Percentiles rank a stretch among this genome's conserved stretches.
Evolutionary conservation across 2,329 filamentous ascomycete species (phyloP).

Genomic region (Clonostachys rosea): DNA sequence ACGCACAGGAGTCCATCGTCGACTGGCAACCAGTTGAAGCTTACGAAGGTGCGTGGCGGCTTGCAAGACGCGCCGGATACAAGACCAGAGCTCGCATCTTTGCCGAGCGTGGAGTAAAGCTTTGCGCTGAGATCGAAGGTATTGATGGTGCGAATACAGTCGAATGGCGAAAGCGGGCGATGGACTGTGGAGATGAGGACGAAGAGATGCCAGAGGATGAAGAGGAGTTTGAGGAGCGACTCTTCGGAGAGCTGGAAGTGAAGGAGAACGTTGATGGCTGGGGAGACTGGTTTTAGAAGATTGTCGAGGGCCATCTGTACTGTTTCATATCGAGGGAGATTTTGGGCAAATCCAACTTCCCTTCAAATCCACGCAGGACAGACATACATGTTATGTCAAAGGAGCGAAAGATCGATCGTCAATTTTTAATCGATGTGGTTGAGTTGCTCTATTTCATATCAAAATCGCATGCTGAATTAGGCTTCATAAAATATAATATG

Average conservation of each 20-base stretch:
- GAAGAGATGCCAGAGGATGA: not conserved
- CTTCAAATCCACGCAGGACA: too few species aligned
- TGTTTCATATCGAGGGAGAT: too few species aligned
- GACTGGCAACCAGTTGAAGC: not conserved
- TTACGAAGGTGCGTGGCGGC: not conserved
- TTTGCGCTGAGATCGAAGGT: not conserved
- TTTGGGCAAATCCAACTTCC: too few species aligned
- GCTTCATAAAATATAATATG: too few species aligned
- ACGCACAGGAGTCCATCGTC: not conserved
- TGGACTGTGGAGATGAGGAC: not conserved
- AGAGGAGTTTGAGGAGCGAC: slow-evolving; percentile 1
- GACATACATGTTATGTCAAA: too few species aligned
- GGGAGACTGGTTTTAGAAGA: too few species aligned
- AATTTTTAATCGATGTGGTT: too few species aligned
- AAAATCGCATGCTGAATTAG: too few species aligned
- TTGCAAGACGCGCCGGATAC: not conserved
- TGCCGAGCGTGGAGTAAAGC: not conserved
- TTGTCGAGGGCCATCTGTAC: too few species aligned
- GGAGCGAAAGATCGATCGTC: too few species aligned
- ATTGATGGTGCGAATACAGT: not conserved
- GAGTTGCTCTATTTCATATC: too few species aligned
- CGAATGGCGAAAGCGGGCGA: not conserved
- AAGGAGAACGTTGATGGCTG: not conserved
- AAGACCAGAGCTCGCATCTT: not conserved
- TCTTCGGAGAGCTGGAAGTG: not conserved